Base-by-base conservation (phyloP, 2,329 filamentous ascomycete species). In the Huntiella omanensis region DNA sequence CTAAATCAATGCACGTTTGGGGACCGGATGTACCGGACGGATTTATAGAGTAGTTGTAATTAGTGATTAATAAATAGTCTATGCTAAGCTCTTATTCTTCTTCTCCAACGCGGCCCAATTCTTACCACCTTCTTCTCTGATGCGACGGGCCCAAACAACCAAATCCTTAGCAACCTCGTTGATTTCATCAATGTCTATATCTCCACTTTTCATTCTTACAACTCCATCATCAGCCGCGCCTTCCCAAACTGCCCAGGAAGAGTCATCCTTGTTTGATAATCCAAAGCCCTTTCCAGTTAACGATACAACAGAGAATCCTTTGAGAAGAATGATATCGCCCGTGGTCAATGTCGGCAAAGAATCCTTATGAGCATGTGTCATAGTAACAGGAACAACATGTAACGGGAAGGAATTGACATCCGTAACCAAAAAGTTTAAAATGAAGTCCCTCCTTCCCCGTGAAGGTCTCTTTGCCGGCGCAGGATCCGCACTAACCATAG, bases 201-300 rank as follows among this genome's bases (percentile, higher is more conserved):
- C 73, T 45, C 73, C 70, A 0, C 74, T 75, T 50, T 66, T 69
- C 45, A 78, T 68, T 59, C 78, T 69, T 37, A 69, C 61, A 38
- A 66, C 58, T 11, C 45, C 45, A 41, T 39, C 33, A 8, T 13
- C 32, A 22, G 35, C 19, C 13, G 19, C 28, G 13, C 37, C 58
- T 52, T 75, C 71, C 51, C 74, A 77, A 3, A 80, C 71, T 2
- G 71, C 75, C 71, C 76, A 80, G 46, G 70, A 69, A 12, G 72
- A 77, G 33, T 60, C 62, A 39, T 71, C 69, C n/a, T 62, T 65
- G n/a, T 65, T 66, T 41, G 66, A 61, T 43, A 78, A 59, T 0
- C 71, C 73, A 51, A 72, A 76, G 1, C 69, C 73, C 45, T 68
- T 68, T 40, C 63, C 64, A 49, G 68, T 67, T 43, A 77, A 58